phyloP scores from a whole-genome alignment of 2,329 filamentous ascomycete species.

The Cercospora berteroae region DNA sequence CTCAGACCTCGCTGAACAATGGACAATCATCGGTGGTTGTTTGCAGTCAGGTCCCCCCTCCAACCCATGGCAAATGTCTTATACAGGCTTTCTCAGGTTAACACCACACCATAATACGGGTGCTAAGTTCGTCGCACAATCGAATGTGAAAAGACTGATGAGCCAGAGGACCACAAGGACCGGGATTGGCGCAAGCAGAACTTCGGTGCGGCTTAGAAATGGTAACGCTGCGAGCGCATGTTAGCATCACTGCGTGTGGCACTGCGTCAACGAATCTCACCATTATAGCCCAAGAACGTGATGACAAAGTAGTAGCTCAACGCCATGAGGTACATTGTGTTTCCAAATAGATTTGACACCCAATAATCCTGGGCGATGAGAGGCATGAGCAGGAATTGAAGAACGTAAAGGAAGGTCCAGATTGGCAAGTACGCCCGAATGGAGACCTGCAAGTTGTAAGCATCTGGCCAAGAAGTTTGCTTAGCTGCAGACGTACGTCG shows the following conservation, averaged over 20 bases:
- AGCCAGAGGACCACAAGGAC: conserved; percentile 60
- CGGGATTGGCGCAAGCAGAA: conserved; percentile 62
- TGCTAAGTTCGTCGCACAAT: conserved; percentile 51
- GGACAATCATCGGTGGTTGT: background rate
- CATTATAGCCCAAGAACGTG: conserved; percentile 67
- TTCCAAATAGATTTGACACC: conserved; percentile 61
- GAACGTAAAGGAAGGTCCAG: conserved; percentile 64
- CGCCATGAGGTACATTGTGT: conserved; percentile 65
- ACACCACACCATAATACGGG: conserved; percentile 53
- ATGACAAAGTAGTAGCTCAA: conserved; percentile 67
- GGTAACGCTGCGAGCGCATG: conserved; percentile 51
- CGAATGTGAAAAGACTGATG: conserved; percentile 52
- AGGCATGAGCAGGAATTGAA: conserved; percentile 67
- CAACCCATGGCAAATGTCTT: background rate
- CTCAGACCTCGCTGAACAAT: background rate
- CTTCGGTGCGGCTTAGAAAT: conserved; percentile 65
- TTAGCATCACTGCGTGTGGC: conserved; percentile 16
- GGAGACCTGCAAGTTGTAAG: conserved; percentile 35
- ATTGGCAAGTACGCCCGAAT: conserved; percentile 67
- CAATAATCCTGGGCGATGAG: conserved; percentile 56
- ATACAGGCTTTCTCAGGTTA: conserved; percentile 44
- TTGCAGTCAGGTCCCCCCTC: background rate
- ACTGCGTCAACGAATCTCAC: conserved; percentile 33
- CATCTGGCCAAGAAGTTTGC: conserved; percentile 42
- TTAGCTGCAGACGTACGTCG: conserved; percentile 53